Percentiles rank a stretch among this genome's conserved stretches.
phyloP scores from a whole-genome alignment of 2,329 filamentous ascomycete species.

The Venturia asperata region DNA sequence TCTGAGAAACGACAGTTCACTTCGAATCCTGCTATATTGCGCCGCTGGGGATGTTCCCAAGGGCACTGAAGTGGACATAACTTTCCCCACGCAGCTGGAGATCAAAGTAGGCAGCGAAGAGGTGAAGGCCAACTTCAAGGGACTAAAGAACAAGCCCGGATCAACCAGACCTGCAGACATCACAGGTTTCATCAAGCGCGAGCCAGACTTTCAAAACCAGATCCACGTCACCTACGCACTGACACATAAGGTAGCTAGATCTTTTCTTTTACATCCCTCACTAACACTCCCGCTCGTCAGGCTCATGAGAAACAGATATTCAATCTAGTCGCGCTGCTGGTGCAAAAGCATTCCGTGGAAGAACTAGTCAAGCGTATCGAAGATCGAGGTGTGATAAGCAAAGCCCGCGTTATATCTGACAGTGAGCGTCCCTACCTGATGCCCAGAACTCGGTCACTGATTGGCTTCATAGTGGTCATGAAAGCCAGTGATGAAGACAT shows the following conservation, averaged over 20 bases:
- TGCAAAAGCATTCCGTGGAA: conserved; percentile 63
- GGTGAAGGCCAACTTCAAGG: conserved; percentile 86
- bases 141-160: conserved; percentile 91
- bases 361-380: conserved; percentile 64
- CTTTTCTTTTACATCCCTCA: not conserved
- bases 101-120: conserved; percentile 84
- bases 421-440: conserved; percentile 47
- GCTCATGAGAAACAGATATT: conserved; percentile 31
- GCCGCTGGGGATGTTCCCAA: conserved; percentile 47
- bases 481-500: conserved; percentile 85
- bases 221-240: conserved; percentile 87
- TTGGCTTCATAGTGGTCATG: conserved; percentile 54
- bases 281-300: conserved; percentile 15
- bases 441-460: not conserved
- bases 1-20: conserved; percentile 53
- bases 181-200: conserved; percentile 65
- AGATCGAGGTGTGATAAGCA: conserved; percentile 64
- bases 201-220: conserved; percentile 63
- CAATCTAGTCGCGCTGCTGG: conserved; percentile 63
- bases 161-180: conserved; percentile 92
- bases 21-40: conserved; percentile 78
- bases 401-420: conserved; percentile 74
- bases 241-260: conserved; percentile 63
- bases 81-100: conserved; percentile 86
- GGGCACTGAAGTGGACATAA: conserved; percentile 26